phyloP scores from a whole-genome alignment of 208 protist genomes.

The Leishmania guyanensis region DNA sequence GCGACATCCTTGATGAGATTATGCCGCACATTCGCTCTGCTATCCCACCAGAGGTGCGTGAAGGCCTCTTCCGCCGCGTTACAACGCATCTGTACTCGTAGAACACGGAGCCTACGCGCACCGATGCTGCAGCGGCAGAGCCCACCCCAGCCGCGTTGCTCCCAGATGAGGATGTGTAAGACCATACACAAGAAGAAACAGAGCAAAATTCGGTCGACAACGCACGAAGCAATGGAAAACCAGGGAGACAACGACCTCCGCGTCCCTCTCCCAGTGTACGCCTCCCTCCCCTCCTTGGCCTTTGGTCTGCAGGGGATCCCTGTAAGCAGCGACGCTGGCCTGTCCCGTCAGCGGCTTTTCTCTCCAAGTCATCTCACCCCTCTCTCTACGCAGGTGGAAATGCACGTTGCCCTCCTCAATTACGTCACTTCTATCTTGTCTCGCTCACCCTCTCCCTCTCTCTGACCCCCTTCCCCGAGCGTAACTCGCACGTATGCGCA shows the following conservation, averaged over 20 bases:
- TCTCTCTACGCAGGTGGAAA: background rate
- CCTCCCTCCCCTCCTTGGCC: background rate
- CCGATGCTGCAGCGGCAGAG: background rate
- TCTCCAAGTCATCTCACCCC: background rate
- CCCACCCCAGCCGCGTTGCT: background rate
- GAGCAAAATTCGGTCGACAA: background rate
- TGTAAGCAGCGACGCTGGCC: too few relatives aligned
- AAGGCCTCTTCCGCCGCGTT: conserved; percentile 64
- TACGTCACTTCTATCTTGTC: background rate
- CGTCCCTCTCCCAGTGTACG: background rate
- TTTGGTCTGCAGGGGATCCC: background rate
- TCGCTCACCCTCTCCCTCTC: background rate
- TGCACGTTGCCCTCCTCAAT: background rate
- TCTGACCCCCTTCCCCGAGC: background rate
- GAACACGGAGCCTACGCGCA: background rate
- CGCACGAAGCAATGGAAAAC: background rate
- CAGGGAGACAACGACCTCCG: background rate
- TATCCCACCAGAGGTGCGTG: conserved; percentile 55
- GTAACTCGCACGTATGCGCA: background rate
- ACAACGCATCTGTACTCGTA: conserved; percentile 22
- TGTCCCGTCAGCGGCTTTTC: background rate
- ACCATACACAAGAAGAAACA: background rate
- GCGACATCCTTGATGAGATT: conserved; percentile 58
- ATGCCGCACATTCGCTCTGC: conserved; percentile 47
- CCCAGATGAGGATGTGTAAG: background rate